Conservation (phyloP, 768 basidiomycete species). For the Sistotremastrum suecicum region DNA sequence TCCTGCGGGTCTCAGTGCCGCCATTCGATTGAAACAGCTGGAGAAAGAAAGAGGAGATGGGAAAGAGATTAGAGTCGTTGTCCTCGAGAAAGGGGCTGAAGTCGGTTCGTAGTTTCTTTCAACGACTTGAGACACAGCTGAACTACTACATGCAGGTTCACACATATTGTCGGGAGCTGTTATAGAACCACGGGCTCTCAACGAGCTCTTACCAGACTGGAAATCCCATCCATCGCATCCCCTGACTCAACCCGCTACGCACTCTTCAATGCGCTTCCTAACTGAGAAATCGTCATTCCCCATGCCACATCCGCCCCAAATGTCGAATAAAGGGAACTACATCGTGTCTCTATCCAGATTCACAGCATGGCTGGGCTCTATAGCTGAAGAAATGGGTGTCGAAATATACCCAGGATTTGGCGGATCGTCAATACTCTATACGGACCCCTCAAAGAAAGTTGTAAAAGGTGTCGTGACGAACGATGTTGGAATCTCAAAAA, state of each 20-base stretch:
- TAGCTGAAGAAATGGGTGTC: slow-evolving; percentile 80
- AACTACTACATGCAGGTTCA: slow-evolving; percentile 39
- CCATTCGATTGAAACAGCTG: slow-evolving; percentile 88
- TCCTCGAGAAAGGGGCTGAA: slow-evolving; percentile 91
- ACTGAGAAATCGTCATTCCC: slow-evolving; percentile 57
- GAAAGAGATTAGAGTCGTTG: slow-evolving; percentile 76
- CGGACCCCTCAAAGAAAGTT: slow-evolving; percentile 35
- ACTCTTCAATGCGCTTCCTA: slow-evolving; percentile 75
- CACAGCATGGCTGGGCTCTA: slow-evolving; percentile 74
- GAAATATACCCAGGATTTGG: slow-evolving; percentile 97
- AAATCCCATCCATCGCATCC: slow-evolving; percentile 51
- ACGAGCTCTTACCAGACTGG: slow-evolving; percentile 89
- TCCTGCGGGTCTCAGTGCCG: slow-evolving; percentile 91
- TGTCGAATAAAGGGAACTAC: slow-evolving; percentile 91
- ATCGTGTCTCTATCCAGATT: slow-evolving; percentile 81
- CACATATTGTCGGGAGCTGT: slow-evolving; percentile 96
- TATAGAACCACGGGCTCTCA: slow-evolving; percentile 80
- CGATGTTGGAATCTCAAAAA: slow-evolving; percentile 81
- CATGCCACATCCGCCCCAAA: slow-evolving; percentile 93
- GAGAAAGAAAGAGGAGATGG: slow-evolving; percentile 51
- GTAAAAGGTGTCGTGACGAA: slow-evolving; percentile 81
- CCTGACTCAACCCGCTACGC: slow-evolving; percentile 63
- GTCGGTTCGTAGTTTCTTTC: slow-evolving; percentile 43
- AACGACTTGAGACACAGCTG: no score
- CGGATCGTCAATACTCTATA: slow-evolving; percentile 69